Conservation (phyloP, 331 rosid species). For the Telfairia occidentalis region DNA sequence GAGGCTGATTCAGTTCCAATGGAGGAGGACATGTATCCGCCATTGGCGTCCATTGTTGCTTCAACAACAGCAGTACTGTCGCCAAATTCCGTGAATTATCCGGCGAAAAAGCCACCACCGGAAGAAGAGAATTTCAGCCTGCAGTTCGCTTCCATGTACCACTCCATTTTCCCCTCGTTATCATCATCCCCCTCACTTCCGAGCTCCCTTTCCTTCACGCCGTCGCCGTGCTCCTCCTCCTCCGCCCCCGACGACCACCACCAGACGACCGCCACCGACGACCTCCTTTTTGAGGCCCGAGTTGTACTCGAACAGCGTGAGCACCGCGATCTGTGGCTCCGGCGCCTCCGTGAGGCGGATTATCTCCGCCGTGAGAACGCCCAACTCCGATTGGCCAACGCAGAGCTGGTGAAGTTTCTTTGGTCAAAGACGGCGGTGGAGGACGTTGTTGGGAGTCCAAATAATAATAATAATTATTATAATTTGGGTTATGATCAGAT, state of each 20-base stretch:
- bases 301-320: constrained; percentile 21
- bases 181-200: constrained; percentile 23
- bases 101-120: too few relatives aligned
- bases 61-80: neutral
- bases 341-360: constrained; percentile 22
- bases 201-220: constrained; percentile 28
- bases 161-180: constrained; percentile 23
- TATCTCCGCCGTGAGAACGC: constrained; percentile 26
- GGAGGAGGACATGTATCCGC: constrained; percentile 13
- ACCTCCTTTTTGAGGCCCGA: constrained; percentile 24
- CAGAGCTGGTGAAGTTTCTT: constrained; percentile 24
- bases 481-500: constrained; percentile 23
- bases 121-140: constrained; percentile 6
- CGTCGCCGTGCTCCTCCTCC: constrained; percentile 33
- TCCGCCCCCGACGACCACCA: constrained; percentile 11
- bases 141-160: constrained; percentile 22
- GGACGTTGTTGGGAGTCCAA: too few relatives aligned
- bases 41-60: constrained; percentile 9
- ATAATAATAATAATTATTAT: too few relatives aligned
- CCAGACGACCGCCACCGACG: constrained; percentile 11
- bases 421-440: constrained; percentile 19
- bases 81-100: too few relatives aligned
- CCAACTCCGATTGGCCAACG: constrained; percentile 25
- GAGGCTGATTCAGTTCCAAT: neutral
- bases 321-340: constrained; percentile 21